phyloP scores from a whole-genome alignment of 2,329 filamentous ascomycete species.

The Clathrospora elynae region DNA sequence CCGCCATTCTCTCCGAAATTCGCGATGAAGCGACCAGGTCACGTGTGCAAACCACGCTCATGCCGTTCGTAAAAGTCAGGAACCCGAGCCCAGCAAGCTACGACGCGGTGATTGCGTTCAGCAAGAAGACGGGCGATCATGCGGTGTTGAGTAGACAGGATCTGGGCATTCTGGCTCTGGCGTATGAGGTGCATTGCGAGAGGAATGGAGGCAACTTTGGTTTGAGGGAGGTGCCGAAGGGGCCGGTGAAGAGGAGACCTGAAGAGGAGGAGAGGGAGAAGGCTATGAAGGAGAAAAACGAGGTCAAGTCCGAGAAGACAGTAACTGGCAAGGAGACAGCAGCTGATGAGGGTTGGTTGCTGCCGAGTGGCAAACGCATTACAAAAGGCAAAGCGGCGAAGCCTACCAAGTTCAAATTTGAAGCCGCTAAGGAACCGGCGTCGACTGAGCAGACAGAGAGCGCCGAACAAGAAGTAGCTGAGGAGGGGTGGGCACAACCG shows the following conservation, averaged over 20 bases:
- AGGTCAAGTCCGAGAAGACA: no score
- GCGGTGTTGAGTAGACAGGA: constrained; percentile 87
- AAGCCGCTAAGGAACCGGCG: constrained; percentile 6
- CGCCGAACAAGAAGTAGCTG: constrained; percentile 5
- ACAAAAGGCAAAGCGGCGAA: constrained; percentile 6
- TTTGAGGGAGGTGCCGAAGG: constrained; percentile 75
- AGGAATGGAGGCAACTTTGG: constrained; percentile 88
- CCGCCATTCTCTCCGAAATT: constrained; percentile 85
- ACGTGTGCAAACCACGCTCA: constrained; percentile 80
- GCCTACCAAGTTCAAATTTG: background rate
- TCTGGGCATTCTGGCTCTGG: constrained; percentile 84
- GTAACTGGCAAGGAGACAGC: no score
- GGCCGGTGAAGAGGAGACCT: constrained; percentile 69
- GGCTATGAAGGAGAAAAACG: constrained; percentile 24
- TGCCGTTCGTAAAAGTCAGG: constrained; percentile 81
- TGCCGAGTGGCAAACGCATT: constrained; percentile 16
- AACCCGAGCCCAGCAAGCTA: constrained; percentile 77
- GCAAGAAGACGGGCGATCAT: constrained; percentile 85
- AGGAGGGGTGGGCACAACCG: constrained; percentile 20
- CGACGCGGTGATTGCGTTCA: constrained; percentile 80
- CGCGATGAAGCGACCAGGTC: constrained; percentile 79
- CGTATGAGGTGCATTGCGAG: constrained; percentile 94
- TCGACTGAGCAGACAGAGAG: background rate
- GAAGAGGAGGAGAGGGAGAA: constrained; percentile 18
- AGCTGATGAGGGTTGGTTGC: constrained; percentile 26